Evolutionary conservation across 2,329 filamentous ascomycete genomes (phyloP).

Genomic region (Colletotrichum horii): DNA sequence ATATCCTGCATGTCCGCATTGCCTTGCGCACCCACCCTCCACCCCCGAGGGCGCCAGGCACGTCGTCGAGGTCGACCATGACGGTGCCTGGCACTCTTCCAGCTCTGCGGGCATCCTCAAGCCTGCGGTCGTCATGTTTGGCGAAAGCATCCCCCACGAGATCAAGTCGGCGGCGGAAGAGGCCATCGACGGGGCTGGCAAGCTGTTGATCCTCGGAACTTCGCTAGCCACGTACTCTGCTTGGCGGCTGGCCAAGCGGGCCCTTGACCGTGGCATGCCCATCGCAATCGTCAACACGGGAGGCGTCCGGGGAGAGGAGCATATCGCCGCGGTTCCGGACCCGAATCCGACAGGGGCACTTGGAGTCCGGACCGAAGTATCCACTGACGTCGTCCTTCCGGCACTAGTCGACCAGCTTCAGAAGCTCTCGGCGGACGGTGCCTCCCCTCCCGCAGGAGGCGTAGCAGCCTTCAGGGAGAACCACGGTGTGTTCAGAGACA

Average conservation of each 20-base stretch:
- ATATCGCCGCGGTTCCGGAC: conserved; percentile 66
- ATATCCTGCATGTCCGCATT: conserved; percentile 88
- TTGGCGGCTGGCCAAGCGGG: conserved; percentile 85
- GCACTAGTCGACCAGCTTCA: conserved; percentile 58
- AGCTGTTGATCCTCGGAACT: conserved; percentile 82
- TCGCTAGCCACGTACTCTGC: conserved; percentile 95
- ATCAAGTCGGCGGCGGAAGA: conserved; percentile 81
- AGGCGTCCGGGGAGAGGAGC: conserved; percentile 81
- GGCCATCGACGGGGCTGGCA: conserved; percentile 77
- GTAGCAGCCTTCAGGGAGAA: conserved; percentile 20
- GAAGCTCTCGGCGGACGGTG: conserved; percentile 24
- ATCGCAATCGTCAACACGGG: conserved; percentile 89
- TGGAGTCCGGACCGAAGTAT: conserved; percentile 62
- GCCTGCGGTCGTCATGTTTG: conserved; percentile 95
- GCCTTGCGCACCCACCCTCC: conserved; percentile 67
- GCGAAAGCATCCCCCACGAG: conserved; percentile 76
- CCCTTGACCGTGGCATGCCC: conserved; percentile 81
- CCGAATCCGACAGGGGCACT: conserved; percentile 53
- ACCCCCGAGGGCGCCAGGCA: conserved; percentile 59
- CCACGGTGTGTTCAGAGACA: conserved; percentile 57
- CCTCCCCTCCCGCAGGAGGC: neutral
- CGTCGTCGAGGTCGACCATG: conserved; percentile 72
- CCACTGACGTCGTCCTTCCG: conserved; percentile 63
- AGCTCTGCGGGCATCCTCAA: conserved; percentile 84
- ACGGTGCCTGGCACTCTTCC: conserved; percentile 76